These are phyloP conservation scores for Phaffia australis DNA, from an alignment of 768 basidiomycete species.

Conservation along the genomic window DNA sequence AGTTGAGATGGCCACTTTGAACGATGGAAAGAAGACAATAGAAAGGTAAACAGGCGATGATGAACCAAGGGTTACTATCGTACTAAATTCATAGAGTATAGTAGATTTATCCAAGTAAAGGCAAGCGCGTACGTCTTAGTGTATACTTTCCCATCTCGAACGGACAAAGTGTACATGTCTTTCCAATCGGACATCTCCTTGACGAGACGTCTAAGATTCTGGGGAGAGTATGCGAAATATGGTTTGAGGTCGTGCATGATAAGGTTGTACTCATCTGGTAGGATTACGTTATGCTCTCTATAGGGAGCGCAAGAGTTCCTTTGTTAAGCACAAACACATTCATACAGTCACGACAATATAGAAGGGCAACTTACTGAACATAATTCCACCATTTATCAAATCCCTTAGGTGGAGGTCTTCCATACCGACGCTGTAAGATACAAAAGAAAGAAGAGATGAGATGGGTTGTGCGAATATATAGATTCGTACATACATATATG, in stretches of 20 bases:
- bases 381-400: slow-evolving; percentile 36
- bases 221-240: slow-evolving; percentile 33
- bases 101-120: neutral
- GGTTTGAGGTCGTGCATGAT: slow-evolving; percentile 32
- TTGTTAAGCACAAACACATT: too few species aligned
- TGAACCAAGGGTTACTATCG: too few species aligned
- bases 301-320: neutral
- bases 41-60: neutral
- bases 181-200: slow-evolving; percentile 10
- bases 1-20: slow-evolving; percentile 1
- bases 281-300: slow-evolving; percentile 32
- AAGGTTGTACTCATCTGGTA: slow-evolving; percentile 35
- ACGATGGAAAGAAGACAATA: neutral
- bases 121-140: neutral
- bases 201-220: slow-evolving; percentile 27
- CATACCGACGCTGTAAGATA: slow-evolving; percentile 25
- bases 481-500: too few species aligned
- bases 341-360: neutral
- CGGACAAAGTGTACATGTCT: slow-evolving; percentile 15
- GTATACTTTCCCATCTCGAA: slow-evolving; percentile 8
- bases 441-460: too few species aligned
- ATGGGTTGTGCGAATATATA: too few species aligned
- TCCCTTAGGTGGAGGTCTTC: slow-evolving; percentile 32
- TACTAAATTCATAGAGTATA: too few species aligned
- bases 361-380: slow-evolving; percentile 29